These are phyloP conservation scores for Ustilago shanxiensis DNA, from an alignment of 1,284 basidiomycete species.

Conservation along the genomic window DNA sequence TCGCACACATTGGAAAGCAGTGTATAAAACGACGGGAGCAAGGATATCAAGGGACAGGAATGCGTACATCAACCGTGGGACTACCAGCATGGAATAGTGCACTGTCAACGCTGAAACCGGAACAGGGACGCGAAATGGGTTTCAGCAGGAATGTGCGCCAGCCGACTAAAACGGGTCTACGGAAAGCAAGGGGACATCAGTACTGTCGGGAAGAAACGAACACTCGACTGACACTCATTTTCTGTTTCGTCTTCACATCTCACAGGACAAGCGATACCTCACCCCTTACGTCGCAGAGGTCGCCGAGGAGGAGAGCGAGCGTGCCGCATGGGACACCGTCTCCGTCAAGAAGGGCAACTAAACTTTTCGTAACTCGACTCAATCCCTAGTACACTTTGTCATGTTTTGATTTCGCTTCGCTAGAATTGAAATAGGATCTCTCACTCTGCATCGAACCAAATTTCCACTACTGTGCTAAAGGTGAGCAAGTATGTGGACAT, in stretches of 20 bases:
- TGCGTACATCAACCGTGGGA: no score
- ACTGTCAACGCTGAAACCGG: no score
- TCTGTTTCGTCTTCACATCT: no score
- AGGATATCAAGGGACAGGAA: no score
- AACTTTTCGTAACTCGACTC: background rate
- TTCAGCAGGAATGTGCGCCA: no score
- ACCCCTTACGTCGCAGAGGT: conserved; percentile 83
- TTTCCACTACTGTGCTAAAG: background rate
- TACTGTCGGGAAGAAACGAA: no score
- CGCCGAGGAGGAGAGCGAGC: conserved; percentile 82
- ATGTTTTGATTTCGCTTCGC: conserved; percentile 1
- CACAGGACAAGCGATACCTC: conserved; percentile 92
- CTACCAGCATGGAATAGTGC: no score
- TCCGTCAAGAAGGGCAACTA: conserved; percentile 63
- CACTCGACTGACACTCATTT: conserved; percentile 8
- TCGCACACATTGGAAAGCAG: background rate
- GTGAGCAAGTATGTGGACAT: background rate
- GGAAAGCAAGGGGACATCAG: no score
- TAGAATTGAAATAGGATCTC: conserved; percentile 1
- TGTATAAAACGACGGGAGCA: no score
- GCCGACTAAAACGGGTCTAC: no score
- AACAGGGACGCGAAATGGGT: no score
- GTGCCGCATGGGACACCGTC: conserved; percentile 83
- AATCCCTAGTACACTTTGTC: background rate
- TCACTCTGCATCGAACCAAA: background rate